A percentile compares a stretch with the other conserved stretches of the same genome.
Evolutionary conservation across 345 rosid genomes (phyloP).

Genomic region (Triadica sebifera): DNA sequence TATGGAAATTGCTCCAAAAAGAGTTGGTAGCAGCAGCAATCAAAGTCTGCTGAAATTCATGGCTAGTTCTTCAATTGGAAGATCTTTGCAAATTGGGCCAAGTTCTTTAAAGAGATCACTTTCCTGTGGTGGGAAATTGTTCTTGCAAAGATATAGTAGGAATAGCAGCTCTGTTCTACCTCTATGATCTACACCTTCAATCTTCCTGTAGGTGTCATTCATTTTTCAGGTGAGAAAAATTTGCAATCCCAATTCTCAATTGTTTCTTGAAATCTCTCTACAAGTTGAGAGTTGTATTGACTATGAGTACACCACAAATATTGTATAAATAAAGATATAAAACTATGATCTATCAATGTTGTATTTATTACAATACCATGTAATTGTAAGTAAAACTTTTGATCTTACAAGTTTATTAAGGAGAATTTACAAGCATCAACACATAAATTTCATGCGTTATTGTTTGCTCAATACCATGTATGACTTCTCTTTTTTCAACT

Average conservation of each 20-base stretch:
- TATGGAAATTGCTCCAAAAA: slow-evolving; percentile 17
- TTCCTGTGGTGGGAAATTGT: slow-evolving; percentile 59
- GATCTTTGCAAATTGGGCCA: slow-evolving; percentile 32
- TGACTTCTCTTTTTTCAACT: no score
- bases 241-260: not conserved
- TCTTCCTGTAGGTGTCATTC: not conserved
- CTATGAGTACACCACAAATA: not conserved
- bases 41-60: slow-evolving; percentile 27
- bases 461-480: no score
- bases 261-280: not conserved
- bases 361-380: not conserved
- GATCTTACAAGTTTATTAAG: not conserved
- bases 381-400: slow-evolving; percentile 16
- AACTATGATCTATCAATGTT: not conserved
- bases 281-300: not conserved
- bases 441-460: no score
- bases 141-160: slow-evolving; percentile 28
- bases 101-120: slow-evolving; percentile 55
- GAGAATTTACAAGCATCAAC: no score
- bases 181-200: slow-evolving; percentile 10
- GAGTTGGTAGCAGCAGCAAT: slow-evolving; percentile 30
- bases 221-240: slow-evolving; percentile 11
- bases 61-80: slow-evolving; percentile 43
- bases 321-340: slow-evolving; percentile 6
- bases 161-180: slow-evolving; percentile 24